These are phyloP conservation scores for Aspergillus uvarum DNA, from an alignment of 2,329 filamentous ascomycete genomes.

Conservation along the genomic window DNA sequence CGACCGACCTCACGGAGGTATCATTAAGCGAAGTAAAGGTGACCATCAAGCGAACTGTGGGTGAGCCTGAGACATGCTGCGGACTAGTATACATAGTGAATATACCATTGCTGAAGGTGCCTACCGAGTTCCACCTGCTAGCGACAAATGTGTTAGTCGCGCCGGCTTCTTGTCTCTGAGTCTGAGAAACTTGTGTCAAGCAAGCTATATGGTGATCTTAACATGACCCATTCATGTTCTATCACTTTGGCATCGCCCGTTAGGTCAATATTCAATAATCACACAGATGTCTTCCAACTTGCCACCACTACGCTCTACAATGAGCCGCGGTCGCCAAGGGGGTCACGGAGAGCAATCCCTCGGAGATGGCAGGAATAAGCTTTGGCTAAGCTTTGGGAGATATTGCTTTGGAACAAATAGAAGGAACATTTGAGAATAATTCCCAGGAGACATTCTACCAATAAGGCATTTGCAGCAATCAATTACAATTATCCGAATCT, in stretches of 20 bases:
- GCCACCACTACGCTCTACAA: too few species aligned
- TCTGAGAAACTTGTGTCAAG: too few species aligned
- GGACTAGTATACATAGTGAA: neutral
- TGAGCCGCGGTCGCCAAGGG: neutral
- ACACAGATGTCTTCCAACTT: too few species aligned
- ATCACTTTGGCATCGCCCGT: too few species aligned
- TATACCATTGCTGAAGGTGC: neutral
- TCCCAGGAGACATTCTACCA: neutral
- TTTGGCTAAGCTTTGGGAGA: conserved; percentile 1
- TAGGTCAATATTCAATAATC: too few species aligned
- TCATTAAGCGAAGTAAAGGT: neutral
- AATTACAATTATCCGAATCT: too few species aligned
- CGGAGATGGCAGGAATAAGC: neutral
- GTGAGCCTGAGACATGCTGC: neutral
- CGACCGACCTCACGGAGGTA: neutral
- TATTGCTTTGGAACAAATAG: neutral
- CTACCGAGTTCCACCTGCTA: neutral
- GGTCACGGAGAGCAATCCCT: neutral
- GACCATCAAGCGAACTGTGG: neutral
- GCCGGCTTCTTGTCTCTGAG: neutral
- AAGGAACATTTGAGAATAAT: neutral
- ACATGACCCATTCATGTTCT: too few species aligned
- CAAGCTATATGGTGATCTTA: too few species aligned
- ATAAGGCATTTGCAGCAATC: neutral
- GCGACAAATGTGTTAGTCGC: neutral